Conservation (phyloP, 805 yeast genomes). For the Wickerhamiella kazuoi region DNA sequence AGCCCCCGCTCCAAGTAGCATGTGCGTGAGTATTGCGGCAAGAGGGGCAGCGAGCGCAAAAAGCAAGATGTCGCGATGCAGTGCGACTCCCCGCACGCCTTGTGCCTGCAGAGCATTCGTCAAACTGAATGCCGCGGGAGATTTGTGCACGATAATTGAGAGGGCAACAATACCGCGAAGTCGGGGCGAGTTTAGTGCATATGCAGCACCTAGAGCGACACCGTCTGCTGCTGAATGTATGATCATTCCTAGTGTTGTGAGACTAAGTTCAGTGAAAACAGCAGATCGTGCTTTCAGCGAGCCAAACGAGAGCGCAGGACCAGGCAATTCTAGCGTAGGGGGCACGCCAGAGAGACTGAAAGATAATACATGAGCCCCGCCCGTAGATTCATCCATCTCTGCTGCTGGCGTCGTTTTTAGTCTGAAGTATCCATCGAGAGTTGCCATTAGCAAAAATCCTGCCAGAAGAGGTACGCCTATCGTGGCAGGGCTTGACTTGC, state of each 20-base stretch:
- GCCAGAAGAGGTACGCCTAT: constrained; percentile 33
- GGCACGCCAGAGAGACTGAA: no score
- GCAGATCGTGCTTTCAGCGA: constrained; percentile 5
- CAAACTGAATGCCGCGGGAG: constrained; percentile 59
- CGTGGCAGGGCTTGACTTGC: constrained; percentile 12
- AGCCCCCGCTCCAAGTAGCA: constrained; percentile 19
- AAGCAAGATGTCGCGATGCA: constrained; percentile 28
- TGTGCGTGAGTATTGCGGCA: constrained; percentile 36
- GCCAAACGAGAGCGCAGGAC: background rate
- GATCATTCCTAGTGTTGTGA: constrained; percentile 43
- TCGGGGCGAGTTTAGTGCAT: constrained; percentile 24
- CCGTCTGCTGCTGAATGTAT: constrained; percentile 62
- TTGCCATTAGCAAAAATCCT: constrained; percentile 39
- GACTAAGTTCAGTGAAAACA: constrained; percentile 22
- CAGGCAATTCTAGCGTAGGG: no score
- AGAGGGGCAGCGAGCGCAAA: constrained; percentile 49
- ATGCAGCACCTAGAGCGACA: constrained; percentile 47
- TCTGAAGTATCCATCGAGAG: constrained; percentile 28
- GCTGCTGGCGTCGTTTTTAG: no score
- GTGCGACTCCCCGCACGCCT: constrained; percentile 21
- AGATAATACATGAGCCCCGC: no score
- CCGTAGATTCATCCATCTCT: no score
- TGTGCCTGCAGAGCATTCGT: constrained; percentile 32
- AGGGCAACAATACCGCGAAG: constrained; percentile 32
- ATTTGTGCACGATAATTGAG: constrained; percentile 50